Evolutionary conservation across 805 yeast genomes (phyloP), one percentile per base, ranked within the genome.

Genomic region (Sugiyamaella floridensis): DNA sequence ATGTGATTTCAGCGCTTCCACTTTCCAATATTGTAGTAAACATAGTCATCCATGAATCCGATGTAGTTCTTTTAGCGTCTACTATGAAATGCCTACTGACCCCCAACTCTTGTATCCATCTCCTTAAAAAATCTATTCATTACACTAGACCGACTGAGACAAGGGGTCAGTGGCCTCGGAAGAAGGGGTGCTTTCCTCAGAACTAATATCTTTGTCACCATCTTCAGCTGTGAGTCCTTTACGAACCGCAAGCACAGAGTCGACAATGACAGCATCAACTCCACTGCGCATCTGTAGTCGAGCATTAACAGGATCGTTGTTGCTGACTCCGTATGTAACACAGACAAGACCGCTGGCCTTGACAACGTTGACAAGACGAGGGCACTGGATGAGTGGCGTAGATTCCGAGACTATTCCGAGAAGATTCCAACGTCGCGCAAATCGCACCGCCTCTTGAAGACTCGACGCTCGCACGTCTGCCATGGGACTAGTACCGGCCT

Each of bases 211-310:
- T 14, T 32, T 32, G 9, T 43, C 53, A 8, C 28, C 34, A 18
- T 49, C 55, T 19, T 50, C 59, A 10, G 34, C 51, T 5, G 80
- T 78, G 56, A 90, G 74, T 7, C 87, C 96, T 61, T 85, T 85
- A 64, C 96, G 76, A n/a, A 90, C 95, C 0, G 96, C 97, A 63
- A 90, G 74, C 1, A 92, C 98, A 51, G 88, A 83, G 69, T 92
- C 98, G 2, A 88, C 97, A 70, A 92, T 92, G n/a, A 92, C 97
- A 0, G 99, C 99, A 74, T 92, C 98, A 11, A 92, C 96, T 8
- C 98, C 98, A 2, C 95, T 90, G 57, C 81, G 82, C 84, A 92
- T 84, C 68, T 92, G 97, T 53, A 86, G 72, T 59, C 81, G 82
- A 28, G 95, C 89, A 56, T 82, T 82, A 53, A 80, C 89, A 0